Evolutionary conservation across 768 basidiomycete species (phyloP).

Genomic region (Xerocomellus intermedius): DNA sequence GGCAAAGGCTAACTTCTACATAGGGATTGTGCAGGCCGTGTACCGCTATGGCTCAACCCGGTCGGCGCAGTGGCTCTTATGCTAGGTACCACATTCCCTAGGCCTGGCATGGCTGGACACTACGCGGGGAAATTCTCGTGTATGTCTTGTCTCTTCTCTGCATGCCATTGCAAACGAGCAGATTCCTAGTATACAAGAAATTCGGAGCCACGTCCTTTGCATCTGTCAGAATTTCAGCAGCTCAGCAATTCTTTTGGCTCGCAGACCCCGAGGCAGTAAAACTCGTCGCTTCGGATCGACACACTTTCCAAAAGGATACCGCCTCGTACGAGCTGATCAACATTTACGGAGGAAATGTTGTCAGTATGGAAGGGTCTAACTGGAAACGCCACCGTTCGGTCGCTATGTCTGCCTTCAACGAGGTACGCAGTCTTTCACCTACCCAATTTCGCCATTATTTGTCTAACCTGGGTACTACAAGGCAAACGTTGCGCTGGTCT

Average conservation of each 20-base stretch:
- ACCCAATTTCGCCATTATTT: neutral
- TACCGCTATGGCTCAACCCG: conserved; percentile 33
- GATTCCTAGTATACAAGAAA: conserved; percentile 35
- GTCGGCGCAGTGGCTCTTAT: conserved; percentile 28
- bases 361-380: conserved; percentile 42
- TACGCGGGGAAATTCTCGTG: conserved; percentile 37
- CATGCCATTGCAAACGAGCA: neutral
- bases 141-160: conserved; percentile 17
- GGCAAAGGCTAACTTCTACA: neutral
- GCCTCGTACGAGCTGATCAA: conserved; percentile 41
- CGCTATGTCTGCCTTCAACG: conserved; percentile 50
- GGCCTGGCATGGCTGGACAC: conserved; percentile 33
- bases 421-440: conserved; percentile 29
- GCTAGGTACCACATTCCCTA: conserved; percentile 35
- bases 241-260: conserved; percentile 39
- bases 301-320: conserved; percentile 41
- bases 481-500: conserved; percentile 49
- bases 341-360: conserved; percentile 46
- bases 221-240: conserved; percentile 33
- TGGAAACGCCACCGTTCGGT: conserved; percentile 49
- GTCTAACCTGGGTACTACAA: conserved; percentile 12
- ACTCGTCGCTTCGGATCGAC: conserved; percentile 31
- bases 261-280: conserved; percentile 45
- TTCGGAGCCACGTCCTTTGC: conserved; percentile 40
- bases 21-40: conserved; percentile 22